Base-by-base conservation (phyloP, 2,329 filamentous ascomycete genomes). In the Trichoderma atroviride region DNA sequence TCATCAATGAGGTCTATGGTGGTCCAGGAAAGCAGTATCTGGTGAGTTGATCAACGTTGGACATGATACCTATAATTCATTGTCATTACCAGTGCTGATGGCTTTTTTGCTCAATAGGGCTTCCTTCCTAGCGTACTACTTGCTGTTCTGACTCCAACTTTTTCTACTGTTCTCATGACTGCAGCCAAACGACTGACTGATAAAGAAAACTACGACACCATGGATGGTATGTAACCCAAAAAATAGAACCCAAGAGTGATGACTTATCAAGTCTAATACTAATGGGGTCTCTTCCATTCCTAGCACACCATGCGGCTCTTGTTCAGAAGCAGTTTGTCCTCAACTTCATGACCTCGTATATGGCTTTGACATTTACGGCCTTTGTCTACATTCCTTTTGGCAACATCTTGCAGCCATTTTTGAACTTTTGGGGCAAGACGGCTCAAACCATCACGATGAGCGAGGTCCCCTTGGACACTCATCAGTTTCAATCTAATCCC, bases 361-460 rank as follows among this genome's bases (percentile, higher is more conserved):
- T 97, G 64, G 92, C 93, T 0, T 90, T 96, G n/a, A 90, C 97
- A 76, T 86, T 98, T 22, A 97, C 94, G 0, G 93, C 94, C 0
- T 98, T 97, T 74, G 89, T 97, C 72, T 98, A 97, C 75, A 92
- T 97, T 24, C 95, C 95, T 0, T 98, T 98, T 75, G 95, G 93
- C 16, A 88, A 89, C 70, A 80, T 93, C 57, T 88, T 99, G 13
- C 89, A 96, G 0, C 95, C 96, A 0, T 92, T 96, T 76, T 88
- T 99, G 5, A 90, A 97, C 74, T 82, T 97, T 69, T 95, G 97
- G 82, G 87, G 88, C 71, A 81, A 90, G 16, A 89, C 91, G 0
- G 92, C 94, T 0, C 89, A 89, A 75, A 89, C 89, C 0, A 90
- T 97, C 73, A 91, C 91, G 0, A 89, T 92, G 68, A 88, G 91